phyloP scores from a whole-genome alignment of 2,329 filamentous ascomycete species.

The Cladosporium austrohemisphaericum region DNA sequence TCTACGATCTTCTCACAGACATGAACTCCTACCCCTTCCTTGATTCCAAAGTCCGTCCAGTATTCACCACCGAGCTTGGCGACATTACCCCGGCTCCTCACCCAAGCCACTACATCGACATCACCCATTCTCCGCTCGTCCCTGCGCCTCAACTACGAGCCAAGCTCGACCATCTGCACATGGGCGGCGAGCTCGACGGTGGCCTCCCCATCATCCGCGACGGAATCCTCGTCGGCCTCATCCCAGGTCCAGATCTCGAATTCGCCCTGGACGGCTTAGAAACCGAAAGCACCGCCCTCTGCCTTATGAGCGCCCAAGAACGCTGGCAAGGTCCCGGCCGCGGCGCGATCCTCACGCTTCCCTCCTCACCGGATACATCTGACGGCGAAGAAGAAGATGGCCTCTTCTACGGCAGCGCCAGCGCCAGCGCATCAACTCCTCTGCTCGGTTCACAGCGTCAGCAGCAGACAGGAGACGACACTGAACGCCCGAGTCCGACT shows the following conservation, averaged over 20 bases:
- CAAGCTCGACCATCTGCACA: conserved; percentile 78
- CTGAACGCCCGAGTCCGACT: conserved; percentile 55
- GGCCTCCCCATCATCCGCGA: conserved; percentile 82
- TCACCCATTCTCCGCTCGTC: conserved; percentile 76
- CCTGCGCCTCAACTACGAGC: conserved; percentile 69
- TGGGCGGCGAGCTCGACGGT: conserved; percentile 84
- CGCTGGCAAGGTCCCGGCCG: conserved; percentile 18
- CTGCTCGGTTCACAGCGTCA: conserved; percentile 62
- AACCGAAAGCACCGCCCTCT: conserved; percentile 69
- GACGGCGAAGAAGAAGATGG: conserved; percentile 57
- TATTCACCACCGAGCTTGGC: conserved; percentile 82
- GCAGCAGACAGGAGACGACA: conserved; percentile 20
- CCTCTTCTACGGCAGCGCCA: conserved; percentile 38
- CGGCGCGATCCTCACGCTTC: conserved; percentile 9
- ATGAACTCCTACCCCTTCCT: conserved; percentile 98
- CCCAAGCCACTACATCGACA: conserved; percentile 78
- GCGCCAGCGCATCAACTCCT: conserved; percentile 40
- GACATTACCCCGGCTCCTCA: conserved; percentile 79
- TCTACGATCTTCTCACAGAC: conserved; percentile 91
- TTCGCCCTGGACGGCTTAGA: conserved; percentile 79
- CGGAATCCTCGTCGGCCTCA: conserved; percentile 78
- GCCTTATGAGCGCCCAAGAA: conserved; percentile 72
- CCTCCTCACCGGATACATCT: conserved; percentile 34
- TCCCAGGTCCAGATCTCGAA: conserved; percentile 89
- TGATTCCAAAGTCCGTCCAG: conserved; percentile 90